phyloP scores from a whole-genome alignment of 2,329 filamentous ascomycete genomes.

The Setomelanomma holmii region DNA sequence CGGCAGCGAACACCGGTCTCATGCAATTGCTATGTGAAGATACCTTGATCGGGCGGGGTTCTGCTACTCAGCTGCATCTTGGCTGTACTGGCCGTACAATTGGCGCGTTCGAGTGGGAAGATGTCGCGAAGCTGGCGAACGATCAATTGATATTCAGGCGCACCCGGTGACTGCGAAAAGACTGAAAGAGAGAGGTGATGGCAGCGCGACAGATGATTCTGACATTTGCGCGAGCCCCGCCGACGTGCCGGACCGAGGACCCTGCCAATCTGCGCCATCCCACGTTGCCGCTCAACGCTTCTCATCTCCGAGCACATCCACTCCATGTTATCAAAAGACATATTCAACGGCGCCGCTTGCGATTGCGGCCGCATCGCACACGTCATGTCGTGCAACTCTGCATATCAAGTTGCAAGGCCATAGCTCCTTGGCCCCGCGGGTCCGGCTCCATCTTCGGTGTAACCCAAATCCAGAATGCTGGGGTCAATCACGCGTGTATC shows the following conservation, averaged over 20 bases:
- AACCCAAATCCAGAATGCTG: neutral
- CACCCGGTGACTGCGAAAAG: too few relatives aligned
- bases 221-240: neutral
- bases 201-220: neutral
- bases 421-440: neutral
- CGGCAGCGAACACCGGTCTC: conserved; percentile 46
- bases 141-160: too few relatives aligned
- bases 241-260: neutral
- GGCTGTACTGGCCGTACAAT: conserved; percentile 37
- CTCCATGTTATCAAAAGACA: too few relatives aligned
- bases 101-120: neutral
- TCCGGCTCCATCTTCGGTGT: neutral
- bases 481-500: too few relatives aligned
- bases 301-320: neutral
- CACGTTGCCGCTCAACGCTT: neutral
- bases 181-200: neutral
- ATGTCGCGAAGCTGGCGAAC: neutral
- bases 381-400: too few relatives aligned
- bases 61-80: conserved; percentile 44
- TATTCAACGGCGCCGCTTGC: neutral
- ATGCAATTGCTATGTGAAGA: conserved; percentile 42
- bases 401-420: neutral
- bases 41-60: conserved; percentile 47
- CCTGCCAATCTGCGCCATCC: neutral
- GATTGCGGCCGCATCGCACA: too few relatives aligned